A percentile compares a stretch with the other conserved stretches of the same genome.
Evolutionary conservation across 345 rosid genomes (phyloP).

Genomic region (Eucalyptus pauciflora): DNA sequence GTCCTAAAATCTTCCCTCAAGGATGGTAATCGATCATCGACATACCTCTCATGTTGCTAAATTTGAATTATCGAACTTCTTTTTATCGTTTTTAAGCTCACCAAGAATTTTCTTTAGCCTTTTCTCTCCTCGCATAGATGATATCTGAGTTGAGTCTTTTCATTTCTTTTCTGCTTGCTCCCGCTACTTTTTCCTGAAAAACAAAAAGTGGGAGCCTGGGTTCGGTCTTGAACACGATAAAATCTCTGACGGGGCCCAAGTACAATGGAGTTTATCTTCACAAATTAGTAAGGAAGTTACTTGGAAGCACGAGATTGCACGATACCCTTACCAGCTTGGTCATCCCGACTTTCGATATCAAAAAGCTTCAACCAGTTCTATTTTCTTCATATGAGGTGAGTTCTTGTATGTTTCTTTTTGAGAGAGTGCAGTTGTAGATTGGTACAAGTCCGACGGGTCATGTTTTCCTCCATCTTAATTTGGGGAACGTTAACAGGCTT

Average conservation of each 20-base stretch:
- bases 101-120: not conserved
- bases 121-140: not conserved
- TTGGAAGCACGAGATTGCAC: slow-evolving; percentile 33
- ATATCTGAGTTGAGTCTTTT: not conserved
- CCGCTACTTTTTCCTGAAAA: not conserved
- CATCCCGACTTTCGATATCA: slow-evolving; percentile 64
- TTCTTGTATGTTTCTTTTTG: no score
- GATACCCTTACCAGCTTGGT: slow-evolving; percentile 53
- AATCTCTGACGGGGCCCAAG: slow-evolving; percentile 49
- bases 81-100: not conserved
- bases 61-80: not conserved
- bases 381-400: slow-evolving; percentile 55
- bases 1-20: slow-evolving; percentile 58
- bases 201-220: slow-evolving; percentile 20
- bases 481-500: not conserved
- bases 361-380: slow-evolving; percentile 52
- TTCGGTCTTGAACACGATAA: slow-evolving; percentile 15
- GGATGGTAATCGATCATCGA: slow-evolving; percentile 10
- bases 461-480: not conserved
- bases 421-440: not conserved
- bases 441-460: not conserved
- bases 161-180: not conserved
- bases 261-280: slow-evolving; percentile 52
- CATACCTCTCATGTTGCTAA: not conserved
- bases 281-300: slow-evolving; percentile 4